phyloP scores from a whole-genome alignment of 1,139 yeast genomes.

The Hemisphaericaspora lyxosophila region DNA sequence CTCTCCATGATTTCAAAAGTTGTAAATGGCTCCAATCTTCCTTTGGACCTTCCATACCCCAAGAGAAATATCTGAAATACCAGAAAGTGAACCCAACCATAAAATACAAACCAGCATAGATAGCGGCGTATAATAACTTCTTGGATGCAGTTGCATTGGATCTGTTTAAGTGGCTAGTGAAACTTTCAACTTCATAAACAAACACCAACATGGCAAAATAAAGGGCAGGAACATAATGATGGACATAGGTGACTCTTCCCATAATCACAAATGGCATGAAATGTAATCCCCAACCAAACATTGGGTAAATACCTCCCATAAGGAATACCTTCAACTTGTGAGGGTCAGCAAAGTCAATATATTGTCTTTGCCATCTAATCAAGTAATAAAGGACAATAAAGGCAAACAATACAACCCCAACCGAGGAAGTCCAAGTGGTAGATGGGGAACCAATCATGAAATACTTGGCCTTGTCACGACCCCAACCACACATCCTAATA shows the following conservation, averaged over 20 bases:
- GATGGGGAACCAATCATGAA: slow-evolving; percentile 91
- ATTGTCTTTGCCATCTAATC: slow-evolving; percentile 93
- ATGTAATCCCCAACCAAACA: slow-evolving; percentile 94
- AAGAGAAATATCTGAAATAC: slow-evolving; percentile 73
- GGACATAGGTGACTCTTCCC: slow-evolving; percentile 98
- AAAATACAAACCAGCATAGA: slow-evolving; percentile 27
- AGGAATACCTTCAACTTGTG: slow-evolving; percentile 36
- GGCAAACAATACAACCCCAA: slow-evolving; percentile 65
- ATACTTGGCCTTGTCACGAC: slow-evolving; percentile 73
- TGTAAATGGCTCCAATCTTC: slow-evolving; percentile 67
- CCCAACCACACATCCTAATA: slow-evolving; percentile 96
- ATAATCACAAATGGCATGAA: slow-evolving; percentile 85
- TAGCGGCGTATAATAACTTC: slow-evolving; percentile 30
- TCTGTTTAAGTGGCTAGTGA: slow-evolving; percentile 46
- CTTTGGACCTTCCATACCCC: slow-evolving; percentile 88
- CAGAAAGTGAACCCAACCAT: slow-evolving; percentile 50
- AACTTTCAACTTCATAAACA: slow-evolving; percentile 70
- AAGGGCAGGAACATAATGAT: slow-evolving; percentile 94
- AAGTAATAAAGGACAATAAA: slow-evolving; percentile 55
- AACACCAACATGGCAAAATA: slow-evolving; percentile 89
- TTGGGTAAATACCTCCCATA: slow-evolving; percentile 88
- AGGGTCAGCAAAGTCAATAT: slow-evolving; percentile 55
- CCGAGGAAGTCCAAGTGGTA: slow-evolving; percentile 89
- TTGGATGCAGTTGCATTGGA: slow-evolving; percentile 23
- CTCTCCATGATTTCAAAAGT: slow-evolving; percentile 74